Percentiles rank a stretch among this genome's conserved stretches.
These are phyloP conservation scores for Fusarium euwallaceae DNA, from an alignment of 2,329 filamentous ascomycete species.

Conservation along the genomic window DNA sequence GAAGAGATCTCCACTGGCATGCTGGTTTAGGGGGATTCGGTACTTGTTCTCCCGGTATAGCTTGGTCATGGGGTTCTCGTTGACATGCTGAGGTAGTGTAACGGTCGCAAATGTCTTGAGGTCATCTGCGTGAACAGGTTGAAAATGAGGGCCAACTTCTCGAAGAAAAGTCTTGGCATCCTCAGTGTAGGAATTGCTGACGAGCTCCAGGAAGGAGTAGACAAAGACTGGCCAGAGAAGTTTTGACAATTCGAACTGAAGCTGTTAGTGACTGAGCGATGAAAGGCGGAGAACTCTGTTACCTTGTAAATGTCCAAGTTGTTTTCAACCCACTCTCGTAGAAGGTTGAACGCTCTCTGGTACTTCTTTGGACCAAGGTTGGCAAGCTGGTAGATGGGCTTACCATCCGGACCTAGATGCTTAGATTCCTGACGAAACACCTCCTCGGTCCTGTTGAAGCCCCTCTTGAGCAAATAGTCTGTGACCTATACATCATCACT, in stretches of 20 bases:
- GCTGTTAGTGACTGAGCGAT: slow-evolving; percentile 33
- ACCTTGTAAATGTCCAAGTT: slow-evolving; percentile 95
- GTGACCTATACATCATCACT: slow-evolving; percentile 69
- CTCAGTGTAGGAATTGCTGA: slow-evolving; percentile 76
- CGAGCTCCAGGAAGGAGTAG: slow-evolving; percentile 88
- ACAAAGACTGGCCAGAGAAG: slow-evolving; percentile 95
- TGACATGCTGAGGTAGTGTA: slow-evolving; percentile 81
- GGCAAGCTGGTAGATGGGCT: slow-evolving; percentile 77
- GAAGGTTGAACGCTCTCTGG: slow-evolving; percentile 77
- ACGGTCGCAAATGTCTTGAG: slow-evolving; percentile 81
- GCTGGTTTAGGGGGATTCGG: slow-evolving; percentile 87
- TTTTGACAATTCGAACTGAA: slow-evolving; percentile 85
- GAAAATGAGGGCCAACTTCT: slow-evolving; percentile 76
- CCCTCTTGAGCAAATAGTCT: slow-evolving; percentile 95
- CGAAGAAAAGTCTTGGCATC: slow-evolving; percentile 83
- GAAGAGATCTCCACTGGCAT: slow-evolving; percentile 85
- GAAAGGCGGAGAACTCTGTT: slow-evolving; percentile 36
- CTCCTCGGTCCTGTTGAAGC: slow-evolving; percentile 92
- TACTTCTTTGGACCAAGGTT: slow-evolving; percentile 84
- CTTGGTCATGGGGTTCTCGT: slow-evolving; percentile 81
- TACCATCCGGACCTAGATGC: slow-evolving; percentile 83
- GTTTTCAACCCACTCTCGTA: slow-evolving; percentile 89
- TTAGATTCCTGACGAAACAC: slow-evolving; percentile 92
- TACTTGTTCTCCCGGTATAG: slow-evolving; percentile 91
- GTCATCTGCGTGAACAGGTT: slow-evolving; percentile 84